phyloP scores from a whole-genome alignment of 164 flowering plant species.

The Brasenia schreberi region DNA sequence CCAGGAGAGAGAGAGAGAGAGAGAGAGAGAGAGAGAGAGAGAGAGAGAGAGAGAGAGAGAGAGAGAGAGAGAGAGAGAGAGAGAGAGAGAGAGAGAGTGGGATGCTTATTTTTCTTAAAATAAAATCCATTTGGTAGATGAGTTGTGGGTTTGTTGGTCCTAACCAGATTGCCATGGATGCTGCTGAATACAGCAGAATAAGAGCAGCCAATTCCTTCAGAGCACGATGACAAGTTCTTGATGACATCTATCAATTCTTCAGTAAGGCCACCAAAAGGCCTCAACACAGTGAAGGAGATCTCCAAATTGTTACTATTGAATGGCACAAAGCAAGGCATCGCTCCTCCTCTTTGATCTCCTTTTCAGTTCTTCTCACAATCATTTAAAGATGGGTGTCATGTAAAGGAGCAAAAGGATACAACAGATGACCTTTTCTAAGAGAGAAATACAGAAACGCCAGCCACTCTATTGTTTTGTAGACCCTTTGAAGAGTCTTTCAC shows the following conservation, averaged over 20 bases:
- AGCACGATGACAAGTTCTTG: conserved; percentile 27
- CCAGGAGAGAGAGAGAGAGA: too few relatives aligned
- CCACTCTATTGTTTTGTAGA: too few relatives aligned
- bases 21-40: too few relatives aligned
- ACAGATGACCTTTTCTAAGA: too few relatives aligned
- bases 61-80: not conserved
- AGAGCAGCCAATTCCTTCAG: conserved; percentile 39
- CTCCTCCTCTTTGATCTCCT: too few relatives aligned
- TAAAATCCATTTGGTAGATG: too few relatives aligned
- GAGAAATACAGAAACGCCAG: too few relatives aligned
- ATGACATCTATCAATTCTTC: conserved; percentile 15
- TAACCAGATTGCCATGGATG: conserved; percentile 62
- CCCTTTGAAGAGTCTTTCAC: too few relatives aligned
- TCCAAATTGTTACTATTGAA: conserved; percentile 39
- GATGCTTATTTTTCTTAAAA: not conserved
- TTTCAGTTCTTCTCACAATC: too few relatives aligned
- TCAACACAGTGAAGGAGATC: conserved; percentile 26
- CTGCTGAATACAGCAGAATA: conserved; percentile 40
- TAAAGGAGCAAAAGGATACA: too few relatives aligned
- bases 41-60: not conserved
- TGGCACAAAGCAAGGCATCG: conserved; percentile 48
- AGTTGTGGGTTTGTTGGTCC: not conserved
- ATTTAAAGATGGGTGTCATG: too few relatives aligned
- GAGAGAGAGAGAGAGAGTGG: not conserved
- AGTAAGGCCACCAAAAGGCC: conserved; percentile 24